phyloP scores from a whole-genome alignment of 495 filamentous ascomycete species.

The Penicillium chermesinum region DNA sequence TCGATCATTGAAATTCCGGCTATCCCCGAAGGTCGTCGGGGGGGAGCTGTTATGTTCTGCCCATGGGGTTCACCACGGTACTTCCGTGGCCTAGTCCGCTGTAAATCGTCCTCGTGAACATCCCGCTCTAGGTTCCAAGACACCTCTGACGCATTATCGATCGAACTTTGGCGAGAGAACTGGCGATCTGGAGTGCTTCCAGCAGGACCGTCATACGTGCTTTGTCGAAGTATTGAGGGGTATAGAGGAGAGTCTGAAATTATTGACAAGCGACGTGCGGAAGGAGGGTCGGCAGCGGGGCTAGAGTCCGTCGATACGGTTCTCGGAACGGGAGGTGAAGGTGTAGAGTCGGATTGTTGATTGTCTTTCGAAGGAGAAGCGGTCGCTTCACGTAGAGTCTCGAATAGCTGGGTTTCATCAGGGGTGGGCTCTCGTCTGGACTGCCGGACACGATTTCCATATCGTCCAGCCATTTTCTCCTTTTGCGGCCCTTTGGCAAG shows the following conservation, averaged over 20 bases:
- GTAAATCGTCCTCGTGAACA: slow-evolving; percentile 36
- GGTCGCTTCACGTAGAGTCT: slow-evolving; percentile 27
- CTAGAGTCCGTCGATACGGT: slow-evolving; percentile 35
- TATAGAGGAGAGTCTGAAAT: slow-evolving; percentile 23
- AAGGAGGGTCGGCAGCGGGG: slow-evolving; percentile 21
- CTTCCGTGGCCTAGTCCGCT: slow-evolving; percentile 29
- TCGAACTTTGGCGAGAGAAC: slow-evolving; percentile 19
- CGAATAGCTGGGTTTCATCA: slow-evolving; percentile 36
- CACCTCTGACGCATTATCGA: slow-evolving; percentile 34
- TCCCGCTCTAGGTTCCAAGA: slow-evolving; percentile 43
- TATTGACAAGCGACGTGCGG: slow-evolving; percentile 16
- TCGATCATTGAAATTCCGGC: slow-evolving; percentile 19
- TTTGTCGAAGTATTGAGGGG: slow-evolving; percentile 28
- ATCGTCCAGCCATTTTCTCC: background rate
- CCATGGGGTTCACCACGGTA: slow-evolving; percentile 20
- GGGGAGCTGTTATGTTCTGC: slow-evolving; percentile 36
- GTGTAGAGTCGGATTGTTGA: slow-evolving; percentile 30
- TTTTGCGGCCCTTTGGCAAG: background rate
- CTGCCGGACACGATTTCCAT: background rate
- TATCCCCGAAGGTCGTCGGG: slow-evolving; percentile 38
- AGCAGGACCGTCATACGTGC: slow-evolving; percentile 8
- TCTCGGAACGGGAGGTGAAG: slow-evolving; percentile 35
- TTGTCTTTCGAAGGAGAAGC: slow-evolving; percentile 10
- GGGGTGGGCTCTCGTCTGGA: slow-evolving; percentile 37
- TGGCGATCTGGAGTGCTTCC: slow-evolving; percentile 21